Percentiles rank a stretch among this genome's conserved stretches.
phyloP scores from a whole-genome alignment of 345 rosid species.

The Citrus mangshanensis region DNA sequence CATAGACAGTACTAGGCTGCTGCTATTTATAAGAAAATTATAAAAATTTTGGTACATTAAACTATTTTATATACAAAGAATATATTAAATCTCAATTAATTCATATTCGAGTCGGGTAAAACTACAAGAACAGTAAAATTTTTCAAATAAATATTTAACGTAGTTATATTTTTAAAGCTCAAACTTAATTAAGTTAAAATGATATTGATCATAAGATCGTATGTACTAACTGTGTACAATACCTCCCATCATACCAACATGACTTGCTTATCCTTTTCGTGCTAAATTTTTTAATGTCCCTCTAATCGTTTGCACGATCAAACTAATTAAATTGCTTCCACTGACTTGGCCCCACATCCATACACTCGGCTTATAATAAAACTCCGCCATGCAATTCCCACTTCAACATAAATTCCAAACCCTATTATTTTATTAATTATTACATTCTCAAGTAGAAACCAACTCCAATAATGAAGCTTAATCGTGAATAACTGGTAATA shows the following conservation, averaged over 20 bases:
- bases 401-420: not conserved
- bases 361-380: not conserved
- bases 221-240: not conserved
- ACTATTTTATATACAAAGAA: accelerated
- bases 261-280: conserved; percentile 19
- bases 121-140: accelerated
- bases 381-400: not conserved
- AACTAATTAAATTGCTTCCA: not conserved
- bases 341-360: not conserved
- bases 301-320: not conserved
- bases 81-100: too few relatives aligned
- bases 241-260: conserved; percentile 8
- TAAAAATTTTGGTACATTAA: too few relatives aligned
- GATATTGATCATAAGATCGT: too few relatives aligned
- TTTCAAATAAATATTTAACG: accelerated
- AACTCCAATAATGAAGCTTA: not conserved
- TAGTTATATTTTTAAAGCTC: accelerated
- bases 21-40: conserved; percentile 1
- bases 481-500: too few relatives aligned
- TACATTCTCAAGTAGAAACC: not conserved
- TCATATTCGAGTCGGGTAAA: accelerated
- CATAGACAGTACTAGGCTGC: not conserved
- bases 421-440: not conserved
- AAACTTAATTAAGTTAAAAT: too few relatives aligned
- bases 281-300: not conserved